Evolutionary conservation across 2,329 filamentous ascomycete genomes (phyloP).

Genomic region (Penicillium sp.): DNA sequence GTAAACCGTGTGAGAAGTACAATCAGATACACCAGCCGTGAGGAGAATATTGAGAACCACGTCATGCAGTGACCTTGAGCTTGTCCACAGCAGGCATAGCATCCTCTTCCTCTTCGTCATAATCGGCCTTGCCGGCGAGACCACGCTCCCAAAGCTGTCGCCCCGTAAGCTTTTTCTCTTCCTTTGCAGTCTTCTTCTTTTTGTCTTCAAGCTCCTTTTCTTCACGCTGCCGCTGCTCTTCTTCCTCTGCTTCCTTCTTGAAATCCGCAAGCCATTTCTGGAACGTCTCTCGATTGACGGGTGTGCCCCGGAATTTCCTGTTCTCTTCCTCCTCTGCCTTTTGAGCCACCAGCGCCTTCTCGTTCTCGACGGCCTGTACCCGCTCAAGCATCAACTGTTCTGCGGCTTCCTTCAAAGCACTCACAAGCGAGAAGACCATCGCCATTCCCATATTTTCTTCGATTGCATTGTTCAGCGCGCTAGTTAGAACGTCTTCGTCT

Average conservation of each 20-base stretch:
- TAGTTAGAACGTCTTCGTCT: slow-evolving; percentile 75
- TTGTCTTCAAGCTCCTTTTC: slow-evolving; percentile 80
- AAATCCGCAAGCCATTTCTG: slow-evolving; percentile 80
- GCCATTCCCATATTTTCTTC: slow-evolving; percentile 96
- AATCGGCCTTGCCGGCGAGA: slow-evolving; percentile 66
- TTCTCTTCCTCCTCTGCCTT: slow-evolving; percentile 87
- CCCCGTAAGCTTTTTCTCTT: slow-evolving; percentile 68
- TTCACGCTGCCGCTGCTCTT: slow-evolving; percentile 64
- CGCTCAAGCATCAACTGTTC: slow-evolving; percentile 80
- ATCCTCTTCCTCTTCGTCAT: slow-evolving; percentile 68
- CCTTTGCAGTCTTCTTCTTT: slow-evolving; percentile 71
- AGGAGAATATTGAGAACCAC: slow-evolving; percentile 20
- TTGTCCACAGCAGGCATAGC: slow-evolving; percentile 65
- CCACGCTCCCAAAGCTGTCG: slow-evolving; percentile 79
- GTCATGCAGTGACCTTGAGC: slow-evolving; percentile 68
- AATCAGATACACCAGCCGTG: slow-evolving; percentile 9
- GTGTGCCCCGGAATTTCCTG: slow-evolving; percentile 89
- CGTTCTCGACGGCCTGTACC: slow-evolving; percentile 62
- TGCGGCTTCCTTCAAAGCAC: slow-evolving; percentile 84
- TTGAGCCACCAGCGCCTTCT: slow-evolving; percentile 57
- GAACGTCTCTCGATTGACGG: slow-evolving; percentile 86
- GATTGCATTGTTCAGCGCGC: slow-evolving; percentile 72
- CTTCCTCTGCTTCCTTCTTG: slow-evolving; percentile 76
- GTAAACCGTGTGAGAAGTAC: slow-evolving; percentile 4
- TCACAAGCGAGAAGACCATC: slow-evolving; percentile 93